Conservation (phyloP, 73 alveolate genomes). For the Symbiodinium natans region DNA sequence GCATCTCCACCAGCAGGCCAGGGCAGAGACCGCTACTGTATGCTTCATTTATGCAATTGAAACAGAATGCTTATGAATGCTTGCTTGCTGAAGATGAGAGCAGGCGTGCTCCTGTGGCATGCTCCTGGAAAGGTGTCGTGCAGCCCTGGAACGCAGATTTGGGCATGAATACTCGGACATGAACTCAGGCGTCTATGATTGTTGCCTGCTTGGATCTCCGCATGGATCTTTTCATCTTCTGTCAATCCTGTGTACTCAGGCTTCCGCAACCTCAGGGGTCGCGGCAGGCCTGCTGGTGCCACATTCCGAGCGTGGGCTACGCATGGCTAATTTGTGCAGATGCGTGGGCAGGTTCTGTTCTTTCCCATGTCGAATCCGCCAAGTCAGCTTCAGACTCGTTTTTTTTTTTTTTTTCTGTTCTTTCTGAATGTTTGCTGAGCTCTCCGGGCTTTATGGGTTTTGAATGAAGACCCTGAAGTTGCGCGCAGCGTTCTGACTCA, state of each 20-base stretch:
- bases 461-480: no score
- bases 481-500: not conserved
- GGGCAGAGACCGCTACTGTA: not conserved
- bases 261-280: conserved; percentile 91
- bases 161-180: conserved; percentile 77
- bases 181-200: not conserved
- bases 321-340: not conserved
- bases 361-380: conserved; percentile 80
- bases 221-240: not conserved
- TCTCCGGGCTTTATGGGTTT: not conserved
- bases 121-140: conserved; percentile 37
- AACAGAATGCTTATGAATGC: no score
- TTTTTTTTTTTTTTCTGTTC: not conserved
- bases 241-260: not conserved
- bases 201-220: not conserved
- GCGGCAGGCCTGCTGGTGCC: no score
- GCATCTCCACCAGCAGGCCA: conserved; percentile 46
- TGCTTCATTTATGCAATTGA: no score
- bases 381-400: not conserved
- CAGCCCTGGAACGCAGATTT: conserved; percentile 86
- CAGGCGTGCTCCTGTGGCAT: no score
- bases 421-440: not conserved
- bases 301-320: no score
- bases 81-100: no score
- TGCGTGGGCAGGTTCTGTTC: conserved; percentile 10